Conservation (phyloP, 768 basidiomycete genomes). For the Mycena floridula region DNA sequence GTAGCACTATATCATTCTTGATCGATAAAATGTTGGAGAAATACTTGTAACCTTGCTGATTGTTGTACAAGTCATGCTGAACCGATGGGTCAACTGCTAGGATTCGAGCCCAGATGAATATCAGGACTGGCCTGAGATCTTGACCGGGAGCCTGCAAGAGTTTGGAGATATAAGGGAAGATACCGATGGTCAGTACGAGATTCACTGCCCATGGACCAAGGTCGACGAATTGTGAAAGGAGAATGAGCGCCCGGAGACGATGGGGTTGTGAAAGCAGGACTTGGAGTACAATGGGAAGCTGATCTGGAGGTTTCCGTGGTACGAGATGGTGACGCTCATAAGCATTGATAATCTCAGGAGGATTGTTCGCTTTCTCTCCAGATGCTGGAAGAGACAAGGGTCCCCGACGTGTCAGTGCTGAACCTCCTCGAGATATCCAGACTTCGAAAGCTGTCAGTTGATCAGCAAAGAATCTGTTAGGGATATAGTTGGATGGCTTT, state of each 20-base stretch:
- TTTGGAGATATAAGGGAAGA: conserved; percentile 97
- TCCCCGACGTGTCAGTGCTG: conserved; percentile 72
- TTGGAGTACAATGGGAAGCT: conserved; percentile 95
- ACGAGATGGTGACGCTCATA: conserved; percentile 42
- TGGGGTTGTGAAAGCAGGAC: conserved; percentile 95
- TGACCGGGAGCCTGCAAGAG: conserved; percentile 91
- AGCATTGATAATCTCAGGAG: conserved; percentile 1
- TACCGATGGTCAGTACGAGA: conserved; percentile 91
- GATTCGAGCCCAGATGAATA: conserved; percentile 98
- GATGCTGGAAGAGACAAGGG: conserved; percentile 64
- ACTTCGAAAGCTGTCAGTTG: conserved; percentile 97
- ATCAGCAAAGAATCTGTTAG: conserved; percentile 91
- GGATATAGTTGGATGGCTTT: conserved; percentile 65
- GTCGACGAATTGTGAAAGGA: conserved; percentile 96
- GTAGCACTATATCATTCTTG: conserved; percentile 66
- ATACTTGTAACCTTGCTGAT: conserved; percentile 76
- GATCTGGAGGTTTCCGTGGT: conserved; percentile 90
- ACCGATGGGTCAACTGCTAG: conserved; percentile 93
- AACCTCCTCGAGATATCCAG: conserved; percentile 94
- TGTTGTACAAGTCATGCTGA: conserved; percentile 83
- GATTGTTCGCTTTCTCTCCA: conserved; percentile 25
- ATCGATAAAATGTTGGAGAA: conserved; percentile 74
- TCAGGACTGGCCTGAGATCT: conserved; percentile 94
- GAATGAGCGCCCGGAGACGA: conserved; percentile 89
- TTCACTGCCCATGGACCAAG: conserved; percentile 99